phyloP scores from a whole-genome alignment of 192 early-diverging fungal genomes.

The Ramicandelaber brevisporus region DNA sequence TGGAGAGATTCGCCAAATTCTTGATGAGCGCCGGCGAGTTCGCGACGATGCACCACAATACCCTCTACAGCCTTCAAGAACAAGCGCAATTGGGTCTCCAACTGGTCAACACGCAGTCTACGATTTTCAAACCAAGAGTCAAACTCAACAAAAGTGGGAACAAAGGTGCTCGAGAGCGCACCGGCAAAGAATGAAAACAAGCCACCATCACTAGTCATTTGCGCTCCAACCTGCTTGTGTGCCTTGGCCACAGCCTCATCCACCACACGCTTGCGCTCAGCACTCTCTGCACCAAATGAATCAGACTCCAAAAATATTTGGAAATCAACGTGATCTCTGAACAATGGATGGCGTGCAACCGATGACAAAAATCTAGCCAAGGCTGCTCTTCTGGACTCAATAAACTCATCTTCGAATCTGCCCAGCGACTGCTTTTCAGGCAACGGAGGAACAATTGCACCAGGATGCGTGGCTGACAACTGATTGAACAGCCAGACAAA shows the following conservation, averaged over 20 bases:
- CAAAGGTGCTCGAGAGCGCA: constrained; percentile 29
- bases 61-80: constrained; percentile 55
- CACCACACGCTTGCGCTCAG: constrained; percentile 6
- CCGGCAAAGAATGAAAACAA: constrained; percentile 47
- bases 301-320: constrained; percentile 72
- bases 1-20: constrained; percentile 64
- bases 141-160: constrained; percentile 41
- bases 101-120: constrained; percentile 40
- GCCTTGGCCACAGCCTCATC: constrained; percentile 4
- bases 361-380: constrained; percentile 65
- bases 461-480: constrained; percentile 49
- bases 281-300: constrained; percentile 37
- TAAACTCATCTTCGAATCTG: constrained; percentile 88
- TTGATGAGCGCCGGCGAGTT: constrained; percentile 35
- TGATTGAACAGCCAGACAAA: constrained; percentile 84
- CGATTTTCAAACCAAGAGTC: constrained; percentile 60
- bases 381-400: constrained; percentile 58
- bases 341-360: constrained; percentile 49
- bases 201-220: constrained; percentile 2
- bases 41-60: constrained; percentile 41
- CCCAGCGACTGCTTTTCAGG: constrained; percentile 84
- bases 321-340: constrained; percentile 62
- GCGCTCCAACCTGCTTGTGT: not conserved
- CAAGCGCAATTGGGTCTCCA: constrained; percentile 51
- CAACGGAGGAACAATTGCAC: constrained; percentile 74